These are phyloP conservation scores for Salvia miltiorrhiza DNA, from an alignment of 257 asterid genomes.

Conservation along the genomic window DNA sequence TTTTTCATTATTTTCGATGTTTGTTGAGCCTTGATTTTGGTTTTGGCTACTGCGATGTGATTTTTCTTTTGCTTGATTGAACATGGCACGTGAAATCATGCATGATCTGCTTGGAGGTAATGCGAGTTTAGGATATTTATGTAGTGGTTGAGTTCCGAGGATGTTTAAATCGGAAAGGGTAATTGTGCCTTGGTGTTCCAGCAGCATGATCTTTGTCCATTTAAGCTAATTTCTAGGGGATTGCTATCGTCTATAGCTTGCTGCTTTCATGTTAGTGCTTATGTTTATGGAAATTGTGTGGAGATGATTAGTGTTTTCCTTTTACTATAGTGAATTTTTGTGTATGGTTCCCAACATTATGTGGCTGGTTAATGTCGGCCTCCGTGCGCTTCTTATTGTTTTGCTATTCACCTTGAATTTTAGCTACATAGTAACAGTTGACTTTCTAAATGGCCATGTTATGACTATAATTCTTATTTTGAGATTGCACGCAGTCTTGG, in stretches of 20 bases:
- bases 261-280: background rate
- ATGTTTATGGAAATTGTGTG: conserved; percentile 11
- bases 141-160: conserved; percentile 6
- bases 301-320: background rate
- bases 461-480: background rate
- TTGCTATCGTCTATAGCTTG: background rate
- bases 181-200: background rate
- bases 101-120: conserved; percentile 20
- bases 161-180: background rate
- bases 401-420: background rate
- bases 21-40: conserved; percentile 9
- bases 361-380: background rate
- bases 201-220: background rate
- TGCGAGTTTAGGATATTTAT: background rate
- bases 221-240: background rate
- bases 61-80: conserved; percentile 2
- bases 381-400: background rate
- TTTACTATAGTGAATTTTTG: background rate
- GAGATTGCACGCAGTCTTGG: background rate
- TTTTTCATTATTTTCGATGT: background rate
- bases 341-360: background rate
- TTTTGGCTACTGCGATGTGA: background rate
- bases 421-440: background rate
- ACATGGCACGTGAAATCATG: conserved; percentile 25
- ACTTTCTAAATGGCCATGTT: background rate